Evolutionary conservation across 2,329 filamentous ascomycete genomes (phyloP), one percentile per base, ranked within the genome.

Genomic region (Erysiphe neolycopersici): DNA sequence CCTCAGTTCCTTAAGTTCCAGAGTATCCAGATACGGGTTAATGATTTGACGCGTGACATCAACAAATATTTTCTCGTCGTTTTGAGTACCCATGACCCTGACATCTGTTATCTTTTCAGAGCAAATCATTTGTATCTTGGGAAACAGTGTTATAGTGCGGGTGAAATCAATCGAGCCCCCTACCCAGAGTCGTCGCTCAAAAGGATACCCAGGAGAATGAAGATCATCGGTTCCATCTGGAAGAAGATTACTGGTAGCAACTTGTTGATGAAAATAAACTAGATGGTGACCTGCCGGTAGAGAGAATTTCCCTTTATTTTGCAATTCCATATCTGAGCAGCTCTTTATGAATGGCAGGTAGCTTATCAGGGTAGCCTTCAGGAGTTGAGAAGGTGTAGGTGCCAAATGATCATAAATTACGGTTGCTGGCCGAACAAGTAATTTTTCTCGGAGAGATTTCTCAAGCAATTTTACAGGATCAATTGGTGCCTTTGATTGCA

Each of bases 181-280:
- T 13, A 81, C 82, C 89, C 89, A 98, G 63, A 98, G 73, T 16
- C 89, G 74, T 18, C 80, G 70, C 42, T 67, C 67, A 56, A 80
- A 93, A 1, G 75, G 73, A 4, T 57, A 56, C 1, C 78, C 81
- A 0, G 87, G 87, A 19, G 67, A 75, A 55, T 93, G 83, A 43
- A 77, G 65, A 4, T 71, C 64, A 57, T 95, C 87, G 1, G 85
- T 91, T 45, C 89, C 87, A 61, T 98, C 89, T 1, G 73, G 64
- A 16, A 83, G 67, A 38, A 95, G 69, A 31, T 64, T 52, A 8
- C 67, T 69, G 13, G 71, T 62, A 0, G 69, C 64, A 16, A 77
- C 63, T 48, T 73, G 69, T 11, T 79, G 69, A 46, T 84, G 82
- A 61, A 93, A 94, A 63, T 91, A 91, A 49, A 87, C 73, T 32